phyloP scores from a whole-genome alignment of 2,329 filamentous ascomycete genomes.

The Trichophaea hybrida region DNA sequence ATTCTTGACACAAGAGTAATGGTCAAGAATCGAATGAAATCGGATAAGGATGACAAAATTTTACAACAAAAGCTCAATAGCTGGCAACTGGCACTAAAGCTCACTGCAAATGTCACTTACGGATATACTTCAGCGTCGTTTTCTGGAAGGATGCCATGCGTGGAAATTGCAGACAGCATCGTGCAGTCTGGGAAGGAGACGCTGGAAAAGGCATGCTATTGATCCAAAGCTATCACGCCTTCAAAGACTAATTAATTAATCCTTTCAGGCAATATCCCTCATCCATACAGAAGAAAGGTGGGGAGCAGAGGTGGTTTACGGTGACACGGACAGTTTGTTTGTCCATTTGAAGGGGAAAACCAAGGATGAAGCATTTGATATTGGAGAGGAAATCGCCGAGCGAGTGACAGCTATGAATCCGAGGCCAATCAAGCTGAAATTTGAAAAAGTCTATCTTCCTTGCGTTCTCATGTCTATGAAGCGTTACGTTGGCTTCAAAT shows the following conservation, averaged over 20 bases:
- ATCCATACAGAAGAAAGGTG: slow-evolving; percentile 80
- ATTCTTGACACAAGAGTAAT: slow-evolving; percentile 92
- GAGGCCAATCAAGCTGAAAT: slow-evolving; percentile 84
- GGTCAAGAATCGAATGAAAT: slow-evolving; percentile 94
- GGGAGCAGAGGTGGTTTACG: slow-evolving; percentile 94
- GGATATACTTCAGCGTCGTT: slow-evolving; percentile 95
- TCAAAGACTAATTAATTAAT: background rate
- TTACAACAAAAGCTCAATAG: slow-evolving; percentile 84
- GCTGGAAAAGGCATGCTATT: slow-evolving; percentile 42
- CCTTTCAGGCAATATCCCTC: slow-evolving; percentile 61
- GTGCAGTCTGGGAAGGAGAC: slow-evolving; percentile 93
- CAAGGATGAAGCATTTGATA: slow-evolving; percentile 73
- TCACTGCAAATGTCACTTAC: slow-evolving; percentile 98
- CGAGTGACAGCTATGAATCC: slow-evolving; percentile 82
- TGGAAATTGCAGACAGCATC: slow-evolving; percentile 95
- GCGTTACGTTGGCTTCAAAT: slow-evolving; percentile 95
- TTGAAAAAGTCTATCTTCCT: slow-evolving; percentile 95
- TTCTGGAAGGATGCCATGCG: slow-evolving; percentile 93
- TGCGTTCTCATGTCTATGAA: slow-evolving; percentile 93
- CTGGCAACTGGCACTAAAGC: slow-evolving; percentile 79
- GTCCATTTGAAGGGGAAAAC: slow-evolving; percentile 78
- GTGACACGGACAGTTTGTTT: slow-evolving; percentile 92
- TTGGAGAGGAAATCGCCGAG: slow-evolving; percentile 82
- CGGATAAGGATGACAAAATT: slow-evolving; percentile 69
- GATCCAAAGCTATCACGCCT: background rate